Evolutionary conservation across 1,284 basidiomycete genomes (phyloP).

Genomic region (Papiliotrema laurentii): DNA sequence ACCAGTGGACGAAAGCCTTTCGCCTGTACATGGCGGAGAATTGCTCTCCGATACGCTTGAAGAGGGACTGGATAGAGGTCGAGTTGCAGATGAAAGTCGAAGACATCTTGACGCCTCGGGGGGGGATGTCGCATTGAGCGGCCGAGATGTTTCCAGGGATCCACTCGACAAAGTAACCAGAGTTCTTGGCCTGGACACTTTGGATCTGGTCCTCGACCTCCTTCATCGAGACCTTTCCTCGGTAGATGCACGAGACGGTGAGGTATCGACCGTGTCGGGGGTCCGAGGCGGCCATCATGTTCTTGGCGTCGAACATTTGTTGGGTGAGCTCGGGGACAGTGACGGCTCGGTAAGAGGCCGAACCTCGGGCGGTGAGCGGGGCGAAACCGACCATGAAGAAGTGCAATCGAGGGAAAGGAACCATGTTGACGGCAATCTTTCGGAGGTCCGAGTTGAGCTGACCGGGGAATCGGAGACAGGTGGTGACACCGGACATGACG

Average conservation of each 20-base stretch:
- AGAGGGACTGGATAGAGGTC: constrained; percentile 93
- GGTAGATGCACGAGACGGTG: constrained; percentile 92
- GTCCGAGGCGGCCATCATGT: constrained; percentile 93
- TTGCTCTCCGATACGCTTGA: constrained; percentile 95
- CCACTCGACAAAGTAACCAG: constrained; percentile 97
- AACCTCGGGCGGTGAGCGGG: constrained; percentile 86
- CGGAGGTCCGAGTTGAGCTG: constrained; percentile 96
- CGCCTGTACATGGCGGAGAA: constrained; percentile 99
- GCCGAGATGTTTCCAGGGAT: constrained; percentile 97
- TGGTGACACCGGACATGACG: constrained; percentile 81
- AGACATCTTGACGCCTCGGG: constrained; percentile 89
- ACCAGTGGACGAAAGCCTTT: constrained; percentile 99
- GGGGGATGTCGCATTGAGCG: constrained; percentile 88
- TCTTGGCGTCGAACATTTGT: constrained; percentile 98
- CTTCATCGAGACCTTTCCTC: constrained; percentile 98
- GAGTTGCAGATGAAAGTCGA: constrained; percentile 98
- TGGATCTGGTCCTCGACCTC: constrained; percentile 99
- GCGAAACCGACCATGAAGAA: constrained; percentile 99
- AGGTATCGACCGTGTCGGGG: constrained; percentile 67
- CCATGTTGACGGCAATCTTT: constrained; percentile 98
- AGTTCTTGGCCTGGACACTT: constrained; percentile 94
- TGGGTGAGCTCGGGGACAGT: constrained; percentile 93
- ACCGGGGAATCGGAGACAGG: constrained; percentile 73
- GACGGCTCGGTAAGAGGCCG: constrained; percentile 89
- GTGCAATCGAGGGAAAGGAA: constrained; percentile 97